Percentiles rank a stretch among this genome's conserved stretches.
These are phyloP conservation scores for Sphagnum fallax DNA, from an alignment of 228 moss, liverwort and hornwort genomes.

Conservation along the genomic window DNA sequence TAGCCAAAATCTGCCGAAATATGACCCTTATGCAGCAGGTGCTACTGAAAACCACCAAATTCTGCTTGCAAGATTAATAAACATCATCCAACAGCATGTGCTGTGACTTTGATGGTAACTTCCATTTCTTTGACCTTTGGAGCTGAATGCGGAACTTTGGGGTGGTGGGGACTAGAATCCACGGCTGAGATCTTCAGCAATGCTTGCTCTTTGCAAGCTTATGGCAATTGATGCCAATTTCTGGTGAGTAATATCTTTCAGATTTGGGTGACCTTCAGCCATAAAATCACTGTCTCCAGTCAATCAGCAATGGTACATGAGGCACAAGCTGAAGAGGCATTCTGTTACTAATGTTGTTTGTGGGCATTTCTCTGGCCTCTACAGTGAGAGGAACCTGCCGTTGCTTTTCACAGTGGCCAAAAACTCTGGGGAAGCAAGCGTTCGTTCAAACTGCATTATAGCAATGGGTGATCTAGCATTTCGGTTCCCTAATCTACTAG, in stretches of 20 bases:
- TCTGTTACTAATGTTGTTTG: background rate
- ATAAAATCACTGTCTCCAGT: too few species aligned
- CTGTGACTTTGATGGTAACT: background rate
- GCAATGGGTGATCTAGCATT: conserved; percentile 96
- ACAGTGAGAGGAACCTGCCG: conserved; percentile 88
- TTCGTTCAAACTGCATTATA: conserved; percentile 94
- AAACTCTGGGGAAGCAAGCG: conserved; percentile 71
- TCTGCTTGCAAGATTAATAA: background rate
- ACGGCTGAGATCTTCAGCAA: conserved; percentile 62
- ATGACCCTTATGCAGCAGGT: conserved; percentile 79
- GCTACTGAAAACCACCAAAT: background rate
- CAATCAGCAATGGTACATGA: too few species aligned
- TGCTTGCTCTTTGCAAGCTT: conserved; percentile 92
- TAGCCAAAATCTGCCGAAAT: conserved; percentile 72
- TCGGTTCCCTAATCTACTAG: conserved; percentile 89
- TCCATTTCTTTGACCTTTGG: background rate
- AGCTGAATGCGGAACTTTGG: conserved; percentile 8
- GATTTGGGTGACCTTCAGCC: too few species aligned
- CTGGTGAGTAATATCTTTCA: conserved; percentile 37
- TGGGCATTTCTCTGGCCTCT: background rate
- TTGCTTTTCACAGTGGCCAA: conserved; percentile 91
- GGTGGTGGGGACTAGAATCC: conserved; percentile 40
- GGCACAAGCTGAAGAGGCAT: too few species aligned
- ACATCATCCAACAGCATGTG: background rate
- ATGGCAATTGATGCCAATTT: conserved; percentile 87